phyloP scores from a whole-genome alignment of 768 basidiomycete species.

The Tylopilus intermedius region DNA sequence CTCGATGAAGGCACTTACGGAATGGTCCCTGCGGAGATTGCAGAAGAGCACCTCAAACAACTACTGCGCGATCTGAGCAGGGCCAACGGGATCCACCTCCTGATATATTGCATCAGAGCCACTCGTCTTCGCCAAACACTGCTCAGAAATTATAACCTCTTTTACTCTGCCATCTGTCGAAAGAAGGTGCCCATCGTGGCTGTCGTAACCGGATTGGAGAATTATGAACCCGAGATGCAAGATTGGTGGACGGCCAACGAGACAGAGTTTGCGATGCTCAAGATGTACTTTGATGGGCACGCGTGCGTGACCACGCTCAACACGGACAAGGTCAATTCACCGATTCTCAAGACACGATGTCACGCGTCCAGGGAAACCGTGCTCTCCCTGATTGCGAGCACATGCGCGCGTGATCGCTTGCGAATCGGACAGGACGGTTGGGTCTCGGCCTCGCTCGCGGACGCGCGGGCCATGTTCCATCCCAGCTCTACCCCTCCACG shows the following conservation, averaged over 20 bases:
- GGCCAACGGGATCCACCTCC: slow-evolving; percentile 27
- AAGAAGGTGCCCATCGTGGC: slow-evolving; percentile 35
- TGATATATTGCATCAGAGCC: slow-evolving; percentile 33
- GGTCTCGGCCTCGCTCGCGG: slow-evolving; percentile 18
- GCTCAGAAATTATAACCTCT: slow-evolving; percentile 36
- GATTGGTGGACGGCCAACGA: slow-evolving; percentile 34
- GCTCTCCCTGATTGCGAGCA: slow-evolving; percentile 15
- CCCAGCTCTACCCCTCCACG: slow-evolving; percentile 8
- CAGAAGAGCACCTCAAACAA: slow-evolving; percentile 22
- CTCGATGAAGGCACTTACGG: slow-evolving; percentile 34
- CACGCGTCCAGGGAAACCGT: slow-evolving; percentile 22
- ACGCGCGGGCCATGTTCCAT: slow-evolving; percentile 23
- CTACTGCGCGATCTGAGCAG: slow-evolving; percentile 23
- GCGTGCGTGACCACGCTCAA: slow-evolving; percentile 38
- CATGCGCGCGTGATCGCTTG: slow-evolving; percentile 25
- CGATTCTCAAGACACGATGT: slow-evolving; percentile 25
- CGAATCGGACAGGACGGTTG: slow-evolving; percentile 17
- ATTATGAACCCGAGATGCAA: slow-evolving; percentile 28
- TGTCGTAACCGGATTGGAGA: slow-evolving; percentile 36
- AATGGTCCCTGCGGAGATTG: slow-evolving; percentile 27
- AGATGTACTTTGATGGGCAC: slow-evolving; percentile 33
- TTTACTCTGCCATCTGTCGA: slow-evolving; percentile 33
- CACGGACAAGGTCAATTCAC: slow-evolving; percentile 26
- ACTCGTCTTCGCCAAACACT: slow-evolving; percentile 24
- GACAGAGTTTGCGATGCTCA: slow-evolving; percentile 23